These are phyloP conservation scores for Penicillium olsonii DNA, from an alignment of 2,329 filamentous ascomycete species.

Conservation along the genomic window DNA sequence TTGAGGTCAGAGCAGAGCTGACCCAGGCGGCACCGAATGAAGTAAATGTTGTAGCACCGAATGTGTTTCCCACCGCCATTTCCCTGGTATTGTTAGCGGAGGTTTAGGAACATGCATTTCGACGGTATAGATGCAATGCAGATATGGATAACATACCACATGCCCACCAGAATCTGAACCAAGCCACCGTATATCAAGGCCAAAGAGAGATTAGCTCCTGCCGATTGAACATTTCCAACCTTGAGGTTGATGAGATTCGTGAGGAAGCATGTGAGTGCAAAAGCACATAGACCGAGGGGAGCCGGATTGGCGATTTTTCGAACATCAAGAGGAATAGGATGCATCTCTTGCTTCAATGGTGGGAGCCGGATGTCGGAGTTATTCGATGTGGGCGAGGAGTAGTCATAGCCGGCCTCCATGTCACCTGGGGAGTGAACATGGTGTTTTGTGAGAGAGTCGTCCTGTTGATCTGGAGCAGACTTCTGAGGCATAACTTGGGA, in stretches of 20 bases:
- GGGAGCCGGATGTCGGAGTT: neutral
- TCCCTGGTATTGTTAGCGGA: slow-evolving; percentile 12
- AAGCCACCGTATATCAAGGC: slow-evolving; percentile 21
- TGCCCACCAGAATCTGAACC: slow-evolving; percentile 20
- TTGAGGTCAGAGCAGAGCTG: slow-evolving; percentile 16
- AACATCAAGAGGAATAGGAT: neutral
- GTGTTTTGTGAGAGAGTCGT: neutral
- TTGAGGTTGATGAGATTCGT: slow-evolving; percentile 20
- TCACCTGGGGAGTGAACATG: slow-evolving; percentile 1
- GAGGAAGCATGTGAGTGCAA: slow-evolving; percentile 22
- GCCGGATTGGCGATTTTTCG: slow-evolving; percentile 22
- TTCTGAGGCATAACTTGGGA: neutral
- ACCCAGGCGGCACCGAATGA: slow-evolving; percentile 26
- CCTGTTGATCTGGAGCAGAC: neutral
- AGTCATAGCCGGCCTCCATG: slow-evolving; percentile 7
- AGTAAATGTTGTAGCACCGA: slow-evolving; percentile 23
- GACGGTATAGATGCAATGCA: neutral
- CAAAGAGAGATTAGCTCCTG: slow-evolving; percentile 11
- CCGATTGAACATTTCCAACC: slow-evolving; percentile 6
- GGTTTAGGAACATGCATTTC: neutral
- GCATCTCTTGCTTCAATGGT: neutral
- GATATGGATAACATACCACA: slow-evolving; percentile 17
- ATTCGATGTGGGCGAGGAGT: slow-evolving; percentile 2
- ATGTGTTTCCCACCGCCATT: slow-evolving; percentile 23
- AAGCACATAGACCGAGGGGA: slow-evolving; percentile 21